Evolutionary conservation across 306 rosid species (phyloP).

Genomic region (Betula pendula): DNA sequence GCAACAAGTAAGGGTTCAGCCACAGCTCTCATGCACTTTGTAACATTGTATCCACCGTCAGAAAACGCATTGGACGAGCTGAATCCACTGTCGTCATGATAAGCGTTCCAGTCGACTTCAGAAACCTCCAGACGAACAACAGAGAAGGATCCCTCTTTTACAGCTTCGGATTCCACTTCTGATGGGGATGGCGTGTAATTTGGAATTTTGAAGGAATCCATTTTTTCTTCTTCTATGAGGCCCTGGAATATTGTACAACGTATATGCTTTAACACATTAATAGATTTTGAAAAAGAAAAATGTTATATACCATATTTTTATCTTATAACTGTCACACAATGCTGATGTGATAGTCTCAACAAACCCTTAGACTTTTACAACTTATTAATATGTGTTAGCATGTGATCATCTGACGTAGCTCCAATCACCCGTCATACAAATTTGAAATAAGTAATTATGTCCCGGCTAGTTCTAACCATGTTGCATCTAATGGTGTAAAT

Average conservation of each 20-base stretch:
- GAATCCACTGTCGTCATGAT: slow-evolving; percentile 17
- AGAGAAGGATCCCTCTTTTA: slow-evolving; percentile 51
- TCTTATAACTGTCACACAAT: no score
- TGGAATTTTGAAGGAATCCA: slow-evolving; percentile 57
- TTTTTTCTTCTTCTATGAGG: slow-evolving; percentile 39
- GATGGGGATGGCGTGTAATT: slow-evolving; percentile 50
- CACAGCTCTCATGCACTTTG: slow-evolving; percentile 47
- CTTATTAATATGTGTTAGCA: no score
- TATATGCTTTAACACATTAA: not conserved
- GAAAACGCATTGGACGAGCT: not conserved
- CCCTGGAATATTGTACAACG: slow-evolving; percentile 20
- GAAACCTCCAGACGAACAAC: slow-evolving; percentile 25
- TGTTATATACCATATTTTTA: no score
- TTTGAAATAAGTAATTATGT: no score
- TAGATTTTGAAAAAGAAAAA: no score
- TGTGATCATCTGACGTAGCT: no score
- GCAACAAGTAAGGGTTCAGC: slow-evolving; percentile 41
- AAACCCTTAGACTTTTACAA: no score
- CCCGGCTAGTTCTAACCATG: no score
- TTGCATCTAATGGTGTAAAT: no score
- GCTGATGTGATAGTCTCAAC: no score
- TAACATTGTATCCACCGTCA: slow-evolving; percentile 28
- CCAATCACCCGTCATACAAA: no score
- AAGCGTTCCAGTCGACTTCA: slow-evolving; percentile 37
- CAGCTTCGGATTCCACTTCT: slow-evolving; percentile 44